Conservation (phyloP, 257 asterid species). For the Plantago major region DNA sequence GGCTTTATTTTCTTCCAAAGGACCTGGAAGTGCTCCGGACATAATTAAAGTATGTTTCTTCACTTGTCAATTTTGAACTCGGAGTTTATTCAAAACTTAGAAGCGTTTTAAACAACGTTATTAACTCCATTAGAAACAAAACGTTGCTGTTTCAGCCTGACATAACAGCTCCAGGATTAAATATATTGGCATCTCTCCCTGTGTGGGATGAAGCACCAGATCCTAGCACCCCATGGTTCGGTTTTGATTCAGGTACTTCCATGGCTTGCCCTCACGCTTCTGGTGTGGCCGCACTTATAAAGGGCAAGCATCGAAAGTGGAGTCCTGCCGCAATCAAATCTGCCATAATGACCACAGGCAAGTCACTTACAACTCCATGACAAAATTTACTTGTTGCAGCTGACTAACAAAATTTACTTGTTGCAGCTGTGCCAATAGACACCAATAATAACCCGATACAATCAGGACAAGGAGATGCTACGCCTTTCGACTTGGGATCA, state of each 20-base stretch:
- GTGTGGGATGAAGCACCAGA: not conserved
- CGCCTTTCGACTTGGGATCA: slow-evolving; percentile 20
- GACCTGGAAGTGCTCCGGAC: slow-evolving; percentile 18
- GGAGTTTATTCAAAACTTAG: no score
- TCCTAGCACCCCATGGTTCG: not conserved
- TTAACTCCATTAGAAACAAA: no score
- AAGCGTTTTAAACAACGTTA: no score
- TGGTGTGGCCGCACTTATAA: slow-evolving; percentile 20
- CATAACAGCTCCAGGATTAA: slow-evolving; percentile 24
- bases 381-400: not conserved
- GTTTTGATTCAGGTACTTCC: slow-evolving; percentile 18
- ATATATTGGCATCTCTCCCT: slow-evolving; percentile 23
- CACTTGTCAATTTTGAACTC: no score
- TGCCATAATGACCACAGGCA: slow-evolving; percentile 26
- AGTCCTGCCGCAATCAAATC: slow-evolving; percentile 27
- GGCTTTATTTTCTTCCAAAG: slow-evolving; percentile 23
- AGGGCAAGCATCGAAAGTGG: slow-evolving; percentile 11
- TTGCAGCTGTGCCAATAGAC: slow-evolving; percentile 18
- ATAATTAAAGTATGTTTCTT: slow-evolving; percentile 16
- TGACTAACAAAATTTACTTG: not conserved
- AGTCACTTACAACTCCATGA: not conserved
- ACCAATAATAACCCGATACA: slow-evolving; percentile 11
- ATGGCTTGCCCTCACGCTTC: slow-evolving; percentile 26
- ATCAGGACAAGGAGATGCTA: slow-evolving; percentile 2
- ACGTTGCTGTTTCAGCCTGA: slow-evolving; percentile 11